A percentile compares a stretch with the other conserved stretches of the same genome.
Conservation (phyloP, 495 filamentous ascomycete species). For the Penicillium samsonianum region DNA sequence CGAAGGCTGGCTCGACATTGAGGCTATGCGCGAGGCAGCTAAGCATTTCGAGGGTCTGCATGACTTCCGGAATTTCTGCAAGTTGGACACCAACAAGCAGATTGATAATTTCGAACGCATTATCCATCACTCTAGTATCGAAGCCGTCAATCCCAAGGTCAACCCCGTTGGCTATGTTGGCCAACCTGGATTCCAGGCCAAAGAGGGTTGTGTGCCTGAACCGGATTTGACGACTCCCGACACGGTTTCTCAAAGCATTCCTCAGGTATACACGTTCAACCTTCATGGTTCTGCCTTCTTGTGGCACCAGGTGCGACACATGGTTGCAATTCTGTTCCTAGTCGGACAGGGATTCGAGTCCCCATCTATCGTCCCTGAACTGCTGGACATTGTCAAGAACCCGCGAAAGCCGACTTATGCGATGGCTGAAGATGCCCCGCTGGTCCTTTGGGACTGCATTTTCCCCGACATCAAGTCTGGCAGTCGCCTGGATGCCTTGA, state of each 20-base stretch:
- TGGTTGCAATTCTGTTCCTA: conserved; percentile 83
- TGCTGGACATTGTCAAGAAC: conserved; percentile 69
- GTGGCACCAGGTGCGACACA: conserved; percentile 96
- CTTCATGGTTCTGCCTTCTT: conserved; percentile 91
- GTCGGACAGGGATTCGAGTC: conserved; percentile 88
- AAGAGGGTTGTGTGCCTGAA: conserved; percentile 21
- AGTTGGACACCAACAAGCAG: conserved; percentile 82
- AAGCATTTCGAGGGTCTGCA: conserved; percentile 76
- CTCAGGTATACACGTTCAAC: conserved; percentile 81
- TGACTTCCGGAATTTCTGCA: conserved; percentile 98
- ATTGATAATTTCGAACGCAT: conserved; percentile 76
- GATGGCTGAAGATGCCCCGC: conserved; percentile 84
- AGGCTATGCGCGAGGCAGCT: conserved; percentile 80
- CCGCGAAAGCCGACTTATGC: conserved; percentile 78
- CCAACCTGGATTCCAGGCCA: conserved; percentile 36
- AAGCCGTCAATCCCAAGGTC: conserved; percentile 57
- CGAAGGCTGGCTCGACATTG: conserved; percentile 74
- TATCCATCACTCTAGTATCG: conserved; percentile 76
- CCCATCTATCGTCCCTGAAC: conserved; percentile 65
- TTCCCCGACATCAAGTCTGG: conserved; percentile 65
- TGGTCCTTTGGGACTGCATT: conserved; percentile 93
- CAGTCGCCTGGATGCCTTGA: conserved; percentile 60
- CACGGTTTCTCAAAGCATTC: conserved; percentile 23
- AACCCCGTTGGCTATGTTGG: conserved; percentile 43
- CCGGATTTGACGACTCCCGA: conserved; percentile 23